Conservation (phyloP, 495 filamentous ascomycete species). For the Pyrenula aspistea region DNA sequence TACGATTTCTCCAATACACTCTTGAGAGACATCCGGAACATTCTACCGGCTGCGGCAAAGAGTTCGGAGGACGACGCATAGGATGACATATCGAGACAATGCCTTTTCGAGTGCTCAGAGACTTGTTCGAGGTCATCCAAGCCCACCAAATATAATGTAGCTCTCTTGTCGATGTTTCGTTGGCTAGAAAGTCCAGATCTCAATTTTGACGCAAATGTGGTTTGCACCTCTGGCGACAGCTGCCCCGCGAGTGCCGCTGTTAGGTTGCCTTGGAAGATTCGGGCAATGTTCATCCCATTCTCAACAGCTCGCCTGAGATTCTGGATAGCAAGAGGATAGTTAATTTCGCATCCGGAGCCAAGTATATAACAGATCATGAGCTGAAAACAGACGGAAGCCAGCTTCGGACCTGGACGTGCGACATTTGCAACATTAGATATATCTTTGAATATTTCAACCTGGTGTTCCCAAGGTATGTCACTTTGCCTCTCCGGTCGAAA, state of each 20-base stretch:
- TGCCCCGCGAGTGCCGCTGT: background rate
- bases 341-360: constrained; percentile 12
- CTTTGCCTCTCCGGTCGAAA: too few relatives aligned
- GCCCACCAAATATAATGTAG: too few relatives aligned
- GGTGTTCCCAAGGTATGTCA: constrained; percentile 19
- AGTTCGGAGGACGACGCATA: too few relatives aligned
- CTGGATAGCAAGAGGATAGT: constrained; percentile 8
- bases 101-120: too few relatives aligned
- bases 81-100: too few relatives aligned
- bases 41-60: too few relatives aligned
- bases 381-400: constrained; percentile 13
- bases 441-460: constrained; percentile 13
- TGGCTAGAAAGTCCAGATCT: too few relatives aligned
- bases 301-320: constrained; percentile 12
- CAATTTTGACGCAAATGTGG: background rate
- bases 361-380: constrained; percentile 14
- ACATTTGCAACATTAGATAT: constrained; percentile 7
- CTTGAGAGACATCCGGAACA: too few relatives aligned
- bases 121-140: too few relatives aligned
- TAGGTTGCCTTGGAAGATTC: constrained; percentile 2
- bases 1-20: too few relatives aligned
- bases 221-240: too few relatives aligned
- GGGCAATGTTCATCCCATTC: constrained; percentile 7
- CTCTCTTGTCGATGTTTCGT: too few relatives aligned
- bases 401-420: constrained; percentile 4